Evolutionary conservation across 345 rosid species (phyloP).

Genomic region (Populus euphratica): DNA sequence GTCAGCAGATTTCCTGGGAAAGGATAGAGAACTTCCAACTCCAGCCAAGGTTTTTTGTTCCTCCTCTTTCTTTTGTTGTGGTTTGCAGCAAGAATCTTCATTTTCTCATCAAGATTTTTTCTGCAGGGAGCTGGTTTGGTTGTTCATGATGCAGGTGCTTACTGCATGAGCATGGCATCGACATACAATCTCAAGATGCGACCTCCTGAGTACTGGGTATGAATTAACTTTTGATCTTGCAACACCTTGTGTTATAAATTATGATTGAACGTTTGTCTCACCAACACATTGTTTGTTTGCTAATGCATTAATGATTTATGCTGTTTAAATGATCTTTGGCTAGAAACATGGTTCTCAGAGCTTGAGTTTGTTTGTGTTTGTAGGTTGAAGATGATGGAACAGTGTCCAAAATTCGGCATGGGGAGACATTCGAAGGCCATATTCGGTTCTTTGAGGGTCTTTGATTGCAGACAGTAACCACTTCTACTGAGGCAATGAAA

Average conservation of each 20-base stretch:
- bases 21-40: slow-evolving; percentile 88
- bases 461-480: slow-evolving; percentile 21
- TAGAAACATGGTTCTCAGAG: not conserved
- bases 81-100: not conserved
- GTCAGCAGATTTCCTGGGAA: slow-evolving; percentile 98
- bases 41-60: slow-evolving; percentile 54
- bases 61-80: not conserved
- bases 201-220: slow-evolving; percentile 98
- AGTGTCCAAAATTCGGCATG: slow-evolving; percentile 71
- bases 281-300: not conserved
- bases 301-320: not conserved
- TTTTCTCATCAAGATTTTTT: slow-evolving; percentile 21
- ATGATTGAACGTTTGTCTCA: not conserved
- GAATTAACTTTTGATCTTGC: not conserved
- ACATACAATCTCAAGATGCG: slow-evolving; percentile 99
- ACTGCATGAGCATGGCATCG: slow-evolving; percentile 99
- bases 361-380: slow-evolving; percentile 1
- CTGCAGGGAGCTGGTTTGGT: slow-evolving; percentile 87
- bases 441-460: slow-evolving; percentile 72
- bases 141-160: slow-evolving; percentile 98
- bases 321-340: not conserved
- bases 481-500: not conserved
- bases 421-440: slow-evolving; percentile 83
- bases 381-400: slow-evolving; percentile 89
- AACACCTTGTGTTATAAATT: not conserved